These are phyloP conservation scores for Aspergillus pseudotamarii DNA, from an alignment of 2,329 filamentous ascomycete genomes.

Conservation along the genomic window DNA sequence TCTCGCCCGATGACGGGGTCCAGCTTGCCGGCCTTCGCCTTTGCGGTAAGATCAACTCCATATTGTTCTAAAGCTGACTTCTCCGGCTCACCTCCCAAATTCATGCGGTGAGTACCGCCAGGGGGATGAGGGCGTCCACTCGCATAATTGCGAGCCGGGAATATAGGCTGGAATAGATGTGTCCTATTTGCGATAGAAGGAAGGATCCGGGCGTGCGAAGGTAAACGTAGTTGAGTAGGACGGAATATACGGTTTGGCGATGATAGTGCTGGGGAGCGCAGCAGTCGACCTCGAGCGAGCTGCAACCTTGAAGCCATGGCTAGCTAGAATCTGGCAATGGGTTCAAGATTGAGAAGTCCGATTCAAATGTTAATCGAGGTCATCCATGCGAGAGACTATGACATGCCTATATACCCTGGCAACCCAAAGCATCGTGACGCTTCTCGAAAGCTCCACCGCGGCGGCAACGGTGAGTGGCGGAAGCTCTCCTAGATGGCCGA, in stretches of 20 bases:
- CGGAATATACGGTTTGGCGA: conserved; percentile 24
- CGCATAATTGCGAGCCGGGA: conserved; percentile 53
- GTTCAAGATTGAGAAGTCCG: not conserved
- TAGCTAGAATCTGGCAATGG: not conserved
- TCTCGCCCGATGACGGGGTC: conserved; percentile 96
- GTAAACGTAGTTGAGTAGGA: conserved; percentile 22
- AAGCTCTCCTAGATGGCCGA: conserved; percentile 27
- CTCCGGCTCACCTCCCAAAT: conserved; percentile 73
- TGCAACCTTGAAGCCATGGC: conserved; percentile 39
- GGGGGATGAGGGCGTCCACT: conserved; percentile 75
- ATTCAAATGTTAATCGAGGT: not conserved
- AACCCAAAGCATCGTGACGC: conserved; percentile 19
- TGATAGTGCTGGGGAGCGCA: conserved; percentile 29
- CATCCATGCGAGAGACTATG: conserved; percentile 2
- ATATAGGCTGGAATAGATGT: conserved; percentile 13
- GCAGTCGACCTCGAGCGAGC: conserved; percentile 32
- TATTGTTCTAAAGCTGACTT: conserved; percentile 90
- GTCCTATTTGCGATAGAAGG: conserved; percentile 13
- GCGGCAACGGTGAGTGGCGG: conserved; percentile 32
- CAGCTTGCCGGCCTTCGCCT: conserved; percentile 83
- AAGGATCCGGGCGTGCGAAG: conserved; percentile 23
- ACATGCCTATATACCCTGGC: conserved; percentile 17
- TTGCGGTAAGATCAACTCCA: conserved; percentile 84
- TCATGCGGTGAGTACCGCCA: conserved; percentile 92
- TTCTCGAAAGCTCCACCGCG: conserved; percentile 40